Conservation (phyloP, 768 basidiomycete species). For the Cystobasidium tubakii region DNA sequence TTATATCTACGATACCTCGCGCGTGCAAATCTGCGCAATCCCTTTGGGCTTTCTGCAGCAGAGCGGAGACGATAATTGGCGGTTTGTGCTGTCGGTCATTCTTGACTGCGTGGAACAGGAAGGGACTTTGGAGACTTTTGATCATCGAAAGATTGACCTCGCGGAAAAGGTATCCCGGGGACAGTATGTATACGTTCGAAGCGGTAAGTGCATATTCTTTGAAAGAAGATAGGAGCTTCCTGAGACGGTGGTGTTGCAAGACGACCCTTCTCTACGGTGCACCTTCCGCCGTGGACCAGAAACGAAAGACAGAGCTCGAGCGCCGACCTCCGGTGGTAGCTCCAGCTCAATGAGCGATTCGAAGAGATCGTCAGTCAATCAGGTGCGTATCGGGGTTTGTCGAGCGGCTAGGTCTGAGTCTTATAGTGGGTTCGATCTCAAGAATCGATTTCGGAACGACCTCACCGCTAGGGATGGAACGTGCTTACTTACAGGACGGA, state of each 20-base stretch:
- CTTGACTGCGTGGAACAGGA: neutral
- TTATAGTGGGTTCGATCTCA: neutral
- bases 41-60: constrained; percentile 3
- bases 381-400: neutral
- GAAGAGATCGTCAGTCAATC: neutral
- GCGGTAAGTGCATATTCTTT: neutral
- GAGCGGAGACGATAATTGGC: constrained; percentile 8
- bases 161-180: neutral
- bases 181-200: constrained; percentile 1
- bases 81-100: neutral
- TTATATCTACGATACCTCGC: no score
- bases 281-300: constrained; percentile 1
- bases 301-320: neutral
- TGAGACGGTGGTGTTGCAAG: neutral
- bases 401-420: neutral
- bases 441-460: neutral
- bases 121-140: neutral
- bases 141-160: neutral
- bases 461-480: neutral
- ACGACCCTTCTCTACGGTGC: neutral
- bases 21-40: neutral
- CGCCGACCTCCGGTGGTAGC: neutral
- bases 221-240: neutral
- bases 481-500: neutral
- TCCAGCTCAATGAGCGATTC: constrained; percentile 1